These are phyloP conservation scores for Mycena citricolor DNA, from an alignment of 1,284 basidiomycete genomes.

Conservation along the genomic window DNA sequence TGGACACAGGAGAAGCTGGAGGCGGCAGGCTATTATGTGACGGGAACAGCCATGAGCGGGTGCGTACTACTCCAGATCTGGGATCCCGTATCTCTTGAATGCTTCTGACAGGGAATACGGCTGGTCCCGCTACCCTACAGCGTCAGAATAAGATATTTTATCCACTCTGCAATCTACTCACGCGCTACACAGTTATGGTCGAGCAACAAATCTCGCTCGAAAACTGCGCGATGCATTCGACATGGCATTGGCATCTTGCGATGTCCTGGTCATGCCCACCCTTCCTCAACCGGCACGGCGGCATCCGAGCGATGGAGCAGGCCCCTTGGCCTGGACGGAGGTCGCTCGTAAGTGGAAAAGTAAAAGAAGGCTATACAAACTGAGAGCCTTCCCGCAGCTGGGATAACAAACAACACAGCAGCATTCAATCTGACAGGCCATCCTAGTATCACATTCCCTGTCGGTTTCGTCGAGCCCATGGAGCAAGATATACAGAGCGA, in stretches of 20 bases:
- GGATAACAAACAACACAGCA: constrained; percentile 22
- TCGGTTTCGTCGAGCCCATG: constrained; percentile 27
- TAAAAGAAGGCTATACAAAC: constrained; percentile 17
- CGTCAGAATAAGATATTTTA: constrained; percentile 15
- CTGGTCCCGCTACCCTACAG: constrained; percentile 21
- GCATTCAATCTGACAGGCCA: constrained; percentile 29
- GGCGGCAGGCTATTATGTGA: constrained; percentile 27
- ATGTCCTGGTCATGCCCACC: constrained; percentile 48
- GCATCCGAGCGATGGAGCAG: constrained; percentile 18
- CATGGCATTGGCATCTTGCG: constrained; percentile 35
- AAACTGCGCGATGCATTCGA: constrained; percentile 43
- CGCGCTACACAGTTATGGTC: constrained; percentile 26
- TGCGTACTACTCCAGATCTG: constrained; percentile 4
- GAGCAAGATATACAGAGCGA: constrained; percentile 22
- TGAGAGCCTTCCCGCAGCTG: constrained; percentile 6
- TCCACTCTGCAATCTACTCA: neutral
- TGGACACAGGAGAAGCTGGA: constrained; percentile 43
- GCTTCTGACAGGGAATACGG: constrained; percentile 19
- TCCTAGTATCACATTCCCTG: constrained; percentile 28
- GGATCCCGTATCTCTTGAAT: neutral
- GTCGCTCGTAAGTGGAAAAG: constrained; percentile 9
- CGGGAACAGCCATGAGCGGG: constrained; percentile 17
- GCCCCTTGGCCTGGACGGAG: constrained; percentile 21
- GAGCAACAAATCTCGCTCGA: constrained; percentile 41
- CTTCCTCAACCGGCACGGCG: constrained; percentile 27